Evolutionary conservation across 768 basidiomycete genomes (phyloP).

Genomic region (Suillus discolor): DNA sequence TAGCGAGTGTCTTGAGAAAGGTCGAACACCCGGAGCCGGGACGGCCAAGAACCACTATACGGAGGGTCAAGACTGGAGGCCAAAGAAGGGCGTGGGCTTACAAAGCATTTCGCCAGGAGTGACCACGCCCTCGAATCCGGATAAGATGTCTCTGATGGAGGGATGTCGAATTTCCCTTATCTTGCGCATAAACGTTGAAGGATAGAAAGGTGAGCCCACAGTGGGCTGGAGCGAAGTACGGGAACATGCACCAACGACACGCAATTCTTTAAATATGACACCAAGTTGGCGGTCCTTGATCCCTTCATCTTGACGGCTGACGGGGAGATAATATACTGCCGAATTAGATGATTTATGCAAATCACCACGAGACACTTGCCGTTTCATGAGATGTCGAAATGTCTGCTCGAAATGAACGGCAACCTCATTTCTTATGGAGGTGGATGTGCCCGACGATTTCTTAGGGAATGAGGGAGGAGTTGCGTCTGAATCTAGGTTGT

Average conservation of each 20-base stretch:
- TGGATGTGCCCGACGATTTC: too few relatives aligned
- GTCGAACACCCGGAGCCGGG: constrained; percentile 87
- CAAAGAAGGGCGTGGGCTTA: constrained; percentile 35
- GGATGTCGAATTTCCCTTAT: constrained; percentile 58
- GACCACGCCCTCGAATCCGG: constrained; percentile 56
- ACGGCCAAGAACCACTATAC: constrained; percentile 81
- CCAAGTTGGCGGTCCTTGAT: constrained; percentile 58
- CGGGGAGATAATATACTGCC: constrained; percentile 2
- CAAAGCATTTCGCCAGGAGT: constrained; percentile 70
- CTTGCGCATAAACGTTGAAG: constrained; percentile 41
- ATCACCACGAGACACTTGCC: background rate
- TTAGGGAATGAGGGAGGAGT: too few relatives aligned
- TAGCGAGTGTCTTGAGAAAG: constrained; percentile 81
- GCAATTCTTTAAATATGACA: constrained; percentile 58
- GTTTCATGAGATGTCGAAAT: too few relatives aligned
- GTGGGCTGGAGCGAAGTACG: constrained; percentile 58
- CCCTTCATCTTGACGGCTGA: constrained; percentile 48
- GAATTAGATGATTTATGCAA: background rate
- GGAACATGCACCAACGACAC: constrained; percentile 60
- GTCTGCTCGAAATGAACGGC: too few relatives aligned
- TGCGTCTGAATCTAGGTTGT: too few relatives aligned
- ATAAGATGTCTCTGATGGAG: constrained; percentile 55
- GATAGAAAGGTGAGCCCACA: constrained; percentile 64
- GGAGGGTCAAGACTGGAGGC: background rate
- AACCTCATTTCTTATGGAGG: too few relatives aligned